These are phyloP conservation scores for Pholiota molesta DNA, from an alignment of 768 basidiomycete genomes.

Conservation along the genomic window DNA sequence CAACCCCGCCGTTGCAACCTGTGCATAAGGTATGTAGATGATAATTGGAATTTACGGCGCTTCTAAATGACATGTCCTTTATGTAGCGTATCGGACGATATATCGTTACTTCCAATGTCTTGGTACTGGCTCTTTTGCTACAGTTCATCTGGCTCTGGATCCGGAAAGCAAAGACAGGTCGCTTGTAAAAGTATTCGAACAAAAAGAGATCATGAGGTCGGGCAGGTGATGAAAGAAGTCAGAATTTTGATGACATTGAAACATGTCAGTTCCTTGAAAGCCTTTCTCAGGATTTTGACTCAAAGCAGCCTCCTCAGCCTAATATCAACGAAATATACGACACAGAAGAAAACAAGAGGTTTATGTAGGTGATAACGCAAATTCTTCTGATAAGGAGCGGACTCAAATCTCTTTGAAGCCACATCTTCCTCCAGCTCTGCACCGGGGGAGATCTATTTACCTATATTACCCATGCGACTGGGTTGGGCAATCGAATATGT, in stretches of 20 bases:
- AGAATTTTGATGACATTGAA: slow-evolving; percentile 69
- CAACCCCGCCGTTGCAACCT: slow-evolving; percentile 57
- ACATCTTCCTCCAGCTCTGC: slow-evolving; percentile 85
- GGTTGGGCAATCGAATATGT: slow-evolving; percentile 53
- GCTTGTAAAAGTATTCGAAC: slow-evolving; percentile 83
- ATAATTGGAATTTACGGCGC: background rate
- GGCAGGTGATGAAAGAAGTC: slow-evolving; percentile 77
- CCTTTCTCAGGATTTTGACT: background rate
- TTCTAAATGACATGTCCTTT: slow-evolving; percentile 1
- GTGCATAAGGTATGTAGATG: slow-evolving; percentile 51
- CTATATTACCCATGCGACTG: slow-evolving; percentile 68
- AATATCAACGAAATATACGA: slow-evolving; percentile 82
- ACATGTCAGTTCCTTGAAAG: slow-evolving; percentile 52
- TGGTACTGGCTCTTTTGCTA: slow-evolving; percentile 82
- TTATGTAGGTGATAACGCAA: slow-evolving; percentile 46
- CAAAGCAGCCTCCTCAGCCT: slow-evolving; percentile 47
- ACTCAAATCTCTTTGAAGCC: slow-evolving; percentile 38
- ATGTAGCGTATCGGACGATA: slow-evolving; percentile 73
- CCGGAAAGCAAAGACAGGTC: slow-evolving; percentile 67
- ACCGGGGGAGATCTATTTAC: slow-evolving; percentile 90
- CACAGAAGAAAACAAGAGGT: slow-evolving; percentile 62
- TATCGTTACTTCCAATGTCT: slow-evolving; percentile 79
- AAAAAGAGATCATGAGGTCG: slow-evolving; percentile 59
- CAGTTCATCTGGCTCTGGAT: slow-evolving; percentile 79
- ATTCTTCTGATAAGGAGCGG: background rate